Conservation (phyloP, 345 rosid species). For the Pistacia atlantica region DNA sequence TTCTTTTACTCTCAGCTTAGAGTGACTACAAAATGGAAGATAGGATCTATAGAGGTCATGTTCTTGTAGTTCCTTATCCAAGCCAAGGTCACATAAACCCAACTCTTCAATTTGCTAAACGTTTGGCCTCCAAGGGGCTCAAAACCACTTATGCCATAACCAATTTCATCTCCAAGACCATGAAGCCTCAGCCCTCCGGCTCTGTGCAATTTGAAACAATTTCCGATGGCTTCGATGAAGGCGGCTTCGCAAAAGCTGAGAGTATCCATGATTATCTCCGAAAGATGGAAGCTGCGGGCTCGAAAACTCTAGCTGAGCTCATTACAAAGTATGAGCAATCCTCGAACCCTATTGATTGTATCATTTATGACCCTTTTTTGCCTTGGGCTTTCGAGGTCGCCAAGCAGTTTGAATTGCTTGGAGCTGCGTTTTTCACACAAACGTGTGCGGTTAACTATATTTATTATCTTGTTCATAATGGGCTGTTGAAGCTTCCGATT, state of each 20-base stretch:
- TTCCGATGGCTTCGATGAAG: conserved; percentile 46
- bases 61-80: conserved; percentile 36
- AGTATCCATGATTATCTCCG: conserved; percentile 36
- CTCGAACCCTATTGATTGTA: conserved; percentile 42
- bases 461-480: conserved; percentile 41
- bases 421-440: conserved; percentile 72
- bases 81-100: conserved; percentile 57
- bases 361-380: conserved; percentile 64
- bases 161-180: conserved; percentile 35
- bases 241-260: conserved; percentile 27
- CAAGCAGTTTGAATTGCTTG: conserved; percentile 46
- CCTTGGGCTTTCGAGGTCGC: conserved; percentile 74
- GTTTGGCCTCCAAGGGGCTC: conserved; percentile 46
- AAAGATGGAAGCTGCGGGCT: conserved; percentile 40
- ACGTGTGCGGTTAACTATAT: conserved; percentile 60
- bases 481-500: conserved; percentile 47
- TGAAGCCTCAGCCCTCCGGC: conserved; percentile 14
- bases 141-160: conserved; percentile 40
- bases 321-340: conserved; percentile 35
- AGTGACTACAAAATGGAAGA: conserved; percentile 14
- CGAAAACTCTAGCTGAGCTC: conserved; percentile 47
- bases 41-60: conserved; percentile 25
- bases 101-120: conserved; percentile 47
- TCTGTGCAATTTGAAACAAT: conserved; percentile 34
- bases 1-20: too few relatives aligned